Evolutionary conservation across 2,329 filamentous ascomycete genomes (phyloP).

Genomic region (Calcarisporium arbuscula): DNA sequence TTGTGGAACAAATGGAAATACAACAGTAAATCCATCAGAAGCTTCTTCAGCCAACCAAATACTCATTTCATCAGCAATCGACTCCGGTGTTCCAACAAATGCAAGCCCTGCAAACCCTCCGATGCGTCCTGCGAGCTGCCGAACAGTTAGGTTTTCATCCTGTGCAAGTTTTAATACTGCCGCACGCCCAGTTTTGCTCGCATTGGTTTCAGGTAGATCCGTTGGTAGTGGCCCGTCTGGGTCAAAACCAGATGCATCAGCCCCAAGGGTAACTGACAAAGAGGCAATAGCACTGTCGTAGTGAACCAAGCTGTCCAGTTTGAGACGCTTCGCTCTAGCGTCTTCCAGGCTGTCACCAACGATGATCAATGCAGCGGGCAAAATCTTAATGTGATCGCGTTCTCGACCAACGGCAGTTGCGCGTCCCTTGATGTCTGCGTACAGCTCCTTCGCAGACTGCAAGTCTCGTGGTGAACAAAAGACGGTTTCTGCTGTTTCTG

Average conservation of each 20-base stretch:
- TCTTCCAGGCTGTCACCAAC: conserved; percentile 43
- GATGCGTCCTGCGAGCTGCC: conserved; percentile 43
- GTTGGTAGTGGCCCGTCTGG: conserved; percentile 41
- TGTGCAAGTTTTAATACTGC: conserved; percentile 37
- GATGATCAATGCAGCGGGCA: conserved; percentile 45
- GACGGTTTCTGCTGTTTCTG: conserved; percentile 46
- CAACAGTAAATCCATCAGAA: conserved; percentile 45
- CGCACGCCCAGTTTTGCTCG: conserved; percentile 42
- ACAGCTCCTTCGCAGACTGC: conserved; percentile 38
- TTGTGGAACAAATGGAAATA: conserved; percentile 43
- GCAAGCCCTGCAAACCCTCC: conserved; percentile 44
- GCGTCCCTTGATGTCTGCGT: conserved; percentile 44
- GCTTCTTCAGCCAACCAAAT: conserved; percentile 40
- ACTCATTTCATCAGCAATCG: conserved; percentile 42
- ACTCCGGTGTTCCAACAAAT: conserved; percentile 43
- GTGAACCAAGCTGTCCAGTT: conserved; percentile 45
- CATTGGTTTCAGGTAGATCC: conserved; percentile 46
- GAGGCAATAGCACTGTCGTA: conserved; percentile 49
- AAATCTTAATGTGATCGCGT: conserved; percentile 40
- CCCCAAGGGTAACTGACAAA: conserved; percentile 40
- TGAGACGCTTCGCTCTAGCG: conserved; percentile 39
- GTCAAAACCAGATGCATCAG: conserved; percentile 40
- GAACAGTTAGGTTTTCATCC: conserved; percentile 39
- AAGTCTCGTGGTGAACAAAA: conserved; percentile 44
- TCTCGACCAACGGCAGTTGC: conserved; percentile 37